Evolutionary conservation across 2,329 filamentous ascomycete species (phyloP).

Genomic region (Raffaelea arxii): DNA sequence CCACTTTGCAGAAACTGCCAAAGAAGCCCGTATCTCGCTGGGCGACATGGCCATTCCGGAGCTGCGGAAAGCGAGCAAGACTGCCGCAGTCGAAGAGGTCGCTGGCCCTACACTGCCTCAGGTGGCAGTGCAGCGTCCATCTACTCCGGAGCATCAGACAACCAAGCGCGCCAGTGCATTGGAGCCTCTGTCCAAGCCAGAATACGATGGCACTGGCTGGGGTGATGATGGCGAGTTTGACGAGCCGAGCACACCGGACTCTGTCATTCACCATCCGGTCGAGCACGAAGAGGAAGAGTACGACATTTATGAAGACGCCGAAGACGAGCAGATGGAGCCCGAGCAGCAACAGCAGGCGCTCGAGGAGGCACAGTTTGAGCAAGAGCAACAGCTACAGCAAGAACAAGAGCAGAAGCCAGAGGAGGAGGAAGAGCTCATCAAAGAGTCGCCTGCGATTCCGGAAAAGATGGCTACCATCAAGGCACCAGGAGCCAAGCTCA

Average conservation of each 20-base stretch:
- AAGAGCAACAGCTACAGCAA: too few relatives aligned
- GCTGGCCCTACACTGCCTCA: too few relatives aligned
- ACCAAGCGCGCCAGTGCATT: too few relatives aligned
- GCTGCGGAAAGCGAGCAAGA: slow-evolving; percentile 27
- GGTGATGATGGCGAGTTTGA: slow-evolving; percentile 45
- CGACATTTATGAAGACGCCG: slow-evolving; percentile 17
- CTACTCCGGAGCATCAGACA: slow-evolving; percentile 41
- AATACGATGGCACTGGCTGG: slow-evolving; percentile 56
- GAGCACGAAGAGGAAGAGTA: slow-evolving; percentile 26
- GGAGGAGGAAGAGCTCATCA: background rate
- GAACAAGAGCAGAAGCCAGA: too few relatives aligned
- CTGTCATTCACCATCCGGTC: slow-evolving; percentile 74
- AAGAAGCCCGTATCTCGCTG: slow-evolving; percentile 13
- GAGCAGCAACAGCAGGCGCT: too few relatives aligned
- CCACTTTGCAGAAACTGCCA: slow-evolving; percentile 6
- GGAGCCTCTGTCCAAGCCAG: slow-evolving; percentile 46
- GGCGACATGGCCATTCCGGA: slow-evolving; percentile 13
- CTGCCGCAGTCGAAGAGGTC: slow-evolving; percentile 18
- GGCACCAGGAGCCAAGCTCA: slow-evolving; percentile 74
- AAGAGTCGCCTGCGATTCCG: slow-evolving; percentile 58
- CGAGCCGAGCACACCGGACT: slow-evolving; percentile 70
- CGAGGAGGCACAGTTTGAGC: too few relatives aligned
- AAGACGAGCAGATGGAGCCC: background rate
- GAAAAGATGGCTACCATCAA: slow-evolving; percentile 83
- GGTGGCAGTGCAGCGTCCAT: slow-evolving; percentile 31